Evolutionary conservation across 139 green algal species (phyloP).

Genomic region (Coccomyxa sp.): DNA sequence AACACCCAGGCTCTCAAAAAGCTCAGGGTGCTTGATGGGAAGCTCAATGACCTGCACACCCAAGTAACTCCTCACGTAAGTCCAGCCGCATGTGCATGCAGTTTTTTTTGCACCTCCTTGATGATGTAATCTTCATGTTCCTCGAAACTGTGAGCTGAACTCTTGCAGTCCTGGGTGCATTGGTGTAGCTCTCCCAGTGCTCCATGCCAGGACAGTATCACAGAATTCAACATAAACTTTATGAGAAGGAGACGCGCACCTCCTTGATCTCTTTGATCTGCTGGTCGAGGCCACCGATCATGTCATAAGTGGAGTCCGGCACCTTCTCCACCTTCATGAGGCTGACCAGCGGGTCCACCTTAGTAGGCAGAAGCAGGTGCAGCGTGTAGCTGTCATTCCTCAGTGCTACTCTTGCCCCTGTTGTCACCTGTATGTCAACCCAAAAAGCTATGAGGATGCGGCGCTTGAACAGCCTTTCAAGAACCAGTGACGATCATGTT

Average conservation of each 20-base stretch:
- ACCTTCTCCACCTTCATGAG: slow-evolving; percentile 99
- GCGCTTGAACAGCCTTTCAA: not conserved
- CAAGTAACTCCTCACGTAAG: not conserved
- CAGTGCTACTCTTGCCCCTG: slow-evolving; percentile 86
- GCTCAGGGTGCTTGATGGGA: slow-evolving; percentile 99
- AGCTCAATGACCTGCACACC: slow-evolving; percentile 92
- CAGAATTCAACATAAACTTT: not conserved
- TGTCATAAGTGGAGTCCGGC: slow-evolving; percentile 99
- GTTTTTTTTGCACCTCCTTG: not conserved
- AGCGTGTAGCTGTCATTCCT: slow-evolving; percentile 97
- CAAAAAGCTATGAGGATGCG: not conserved
- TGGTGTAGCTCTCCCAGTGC: not conserved
- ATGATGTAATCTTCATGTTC: not conserved
- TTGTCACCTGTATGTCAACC: slow-evolving; percentile 28
- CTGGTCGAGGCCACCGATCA: slow-evolving; percentile 98
- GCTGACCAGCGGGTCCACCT: slow-evolving; percentile 80
- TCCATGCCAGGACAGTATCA: not conserved
- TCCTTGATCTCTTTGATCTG: slow-evolving; percentile 99
- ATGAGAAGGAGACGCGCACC: slow-evolving; percentile 32
- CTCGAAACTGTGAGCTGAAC: too few relatives aligned
- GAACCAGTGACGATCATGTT: too few relatives aligned
- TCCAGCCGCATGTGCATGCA: not conserved
- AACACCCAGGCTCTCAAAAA: slow-evolving; percentile 98
- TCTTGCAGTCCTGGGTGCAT: too few relatives aligned
- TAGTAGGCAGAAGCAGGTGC: slow-evolving; percentile 93